These are phyloP conservation scores for Naganishia sp. DNA, from an alignment of 1,284 basidiomycete genomes.

Conservation along the genomic window DNA sequence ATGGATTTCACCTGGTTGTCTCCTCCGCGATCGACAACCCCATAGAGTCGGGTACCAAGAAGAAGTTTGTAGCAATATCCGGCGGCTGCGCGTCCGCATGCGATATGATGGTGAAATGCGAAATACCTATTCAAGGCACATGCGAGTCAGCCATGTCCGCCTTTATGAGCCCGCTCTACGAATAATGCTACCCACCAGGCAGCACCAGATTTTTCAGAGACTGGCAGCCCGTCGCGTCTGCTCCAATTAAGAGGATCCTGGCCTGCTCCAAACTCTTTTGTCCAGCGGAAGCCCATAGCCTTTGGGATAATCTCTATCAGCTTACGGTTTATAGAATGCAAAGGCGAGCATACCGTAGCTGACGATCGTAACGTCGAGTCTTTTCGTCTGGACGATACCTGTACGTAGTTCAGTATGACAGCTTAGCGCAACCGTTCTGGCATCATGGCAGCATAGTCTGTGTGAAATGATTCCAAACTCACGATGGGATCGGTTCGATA, in stretches of 20 bases:
- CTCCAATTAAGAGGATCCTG: slow-evolving; percentile 76
- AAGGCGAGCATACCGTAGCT: slow-evolving; percentile 65
- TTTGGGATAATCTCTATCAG: slow-evolving; percentile 44
- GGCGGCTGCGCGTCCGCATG: slow-evolving; percentile 62
- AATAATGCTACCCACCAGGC: slow-evolving; percentile 60
- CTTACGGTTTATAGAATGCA: background rate
- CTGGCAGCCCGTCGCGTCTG: slow-evolving; percentile 76
- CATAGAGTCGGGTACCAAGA: slow-evolving; percentile 74
- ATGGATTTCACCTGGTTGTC: slow-evolving; percentile 60
- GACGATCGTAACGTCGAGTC: slow-evolving; percentile 85
- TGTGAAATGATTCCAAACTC: slow-evolving; percentile 13
- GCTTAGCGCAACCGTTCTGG: no score
- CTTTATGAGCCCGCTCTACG: background rate
- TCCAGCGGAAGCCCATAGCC: slow-evolving; percentile 92
- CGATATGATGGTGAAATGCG: slow-evolving; percentile 86
- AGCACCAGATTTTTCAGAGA: slow-evolving; percentile 93
- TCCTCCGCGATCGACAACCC: slow-evolving; percentile 79
- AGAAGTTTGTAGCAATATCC: slow-evolving; percentile 95
- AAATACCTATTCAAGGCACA: slow-evolving; percentile 61
- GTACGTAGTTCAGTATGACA: background rate
- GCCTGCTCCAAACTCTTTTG: slow-evolving; percentile 87
- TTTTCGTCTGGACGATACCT: slow-evolving; percentile 71
- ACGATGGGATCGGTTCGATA: slow-evolving; percentile 44
- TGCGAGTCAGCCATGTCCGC: background rate
- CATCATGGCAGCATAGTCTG: no score